Percentiles rank a stretch among this genome's conserved stretches.
These are phyloP conservation scores for Symbiodinium natans DNA, from an alignment of 73 alveolate genomes.

Conservation along the genomic window DNA sequence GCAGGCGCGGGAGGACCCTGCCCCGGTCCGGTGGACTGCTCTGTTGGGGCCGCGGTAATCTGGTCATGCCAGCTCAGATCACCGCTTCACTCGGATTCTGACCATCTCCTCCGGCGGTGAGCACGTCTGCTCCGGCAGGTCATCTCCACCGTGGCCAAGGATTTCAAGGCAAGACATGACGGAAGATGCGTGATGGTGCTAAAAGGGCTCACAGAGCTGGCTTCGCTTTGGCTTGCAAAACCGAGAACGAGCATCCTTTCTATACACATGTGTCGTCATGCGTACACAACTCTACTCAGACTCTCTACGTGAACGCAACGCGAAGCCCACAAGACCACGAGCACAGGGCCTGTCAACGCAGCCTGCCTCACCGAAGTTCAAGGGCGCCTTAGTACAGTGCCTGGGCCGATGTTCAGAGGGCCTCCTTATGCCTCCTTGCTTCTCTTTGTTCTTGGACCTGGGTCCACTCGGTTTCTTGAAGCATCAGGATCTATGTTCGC, in stretches of 20 bases:
- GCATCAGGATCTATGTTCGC: no score
- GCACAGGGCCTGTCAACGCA: not conserved
- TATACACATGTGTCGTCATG: no score
- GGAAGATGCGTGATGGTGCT: no score
- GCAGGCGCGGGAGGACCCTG: no score
- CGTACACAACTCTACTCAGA: not conserved
- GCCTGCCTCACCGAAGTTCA: not conserved
- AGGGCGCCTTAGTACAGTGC: slow-evolving; percentile 32
- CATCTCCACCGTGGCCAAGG: not conserved
- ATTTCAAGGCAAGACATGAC: not conserved
- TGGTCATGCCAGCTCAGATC: no score
- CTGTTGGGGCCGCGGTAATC: not conserved
- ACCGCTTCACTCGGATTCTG: no score
- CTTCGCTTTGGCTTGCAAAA: no score
- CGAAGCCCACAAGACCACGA: not conserved
- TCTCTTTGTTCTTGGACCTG: not conserved
- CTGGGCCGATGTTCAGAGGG: not conserved
- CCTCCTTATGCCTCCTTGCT: not conserved
- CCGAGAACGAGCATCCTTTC: no score
- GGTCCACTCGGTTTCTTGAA: no score
- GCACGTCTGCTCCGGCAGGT: no score
- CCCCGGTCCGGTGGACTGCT: not conserved
- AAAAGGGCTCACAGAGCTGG: no score
- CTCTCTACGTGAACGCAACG: not conserved
- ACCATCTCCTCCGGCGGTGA: no score